Evolutionary conservation across 495 filamentous ascomycete genomes (phyloP).

Genomic region (Penicillium samsonianum): DNA sequence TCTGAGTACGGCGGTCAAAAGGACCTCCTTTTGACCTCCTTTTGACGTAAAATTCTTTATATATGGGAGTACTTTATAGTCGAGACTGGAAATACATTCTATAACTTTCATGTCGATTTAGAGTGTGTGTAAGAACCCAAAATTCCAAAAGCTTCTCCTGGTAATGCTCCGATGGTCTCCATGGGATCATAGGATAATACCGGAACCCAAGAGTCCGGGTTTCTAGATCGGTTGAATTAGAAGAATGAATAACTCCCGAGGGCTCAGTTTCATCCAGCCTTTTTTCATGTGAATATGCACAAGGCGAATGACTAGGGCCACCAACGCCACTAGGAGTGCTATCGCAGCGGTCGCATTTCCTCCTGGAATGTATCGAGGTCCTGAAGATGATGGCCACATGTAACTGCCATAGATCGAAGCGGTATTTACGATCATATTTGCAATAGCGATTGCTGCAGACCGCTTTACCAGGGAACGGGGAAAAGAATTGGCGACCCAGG

Average conservation of each 20-base stretch:
- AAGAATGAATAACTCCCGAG: constrained; percentile 35
- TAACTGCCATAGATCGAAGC: constrained; percentile 73
- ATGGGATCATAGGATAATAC: constrained; percentile 42
- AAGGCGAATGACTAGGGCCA: constrained; percentile 33
- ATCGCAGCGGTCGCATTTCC: constrained; percentile 35
- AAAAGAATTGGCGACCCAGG: constrained; percentile 78
- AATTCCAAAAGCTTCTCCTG: too few species aligned
- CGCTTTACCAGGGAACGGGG: constrained; percentile 75
- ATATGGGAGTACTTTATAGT: too few species aligned
- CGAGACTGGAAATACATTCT: too few species aligned
- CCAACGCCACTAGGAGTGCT: constrained; percentile 29
- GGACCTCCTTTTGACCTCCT: too few species aligned
- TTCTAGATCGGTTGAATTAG: constrained; percentile 35
- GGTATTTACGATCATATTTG: constrained; percentile 74
- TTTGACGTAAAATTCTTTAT: too few species aligned
- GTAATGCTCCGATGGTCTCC: too few species aligned
- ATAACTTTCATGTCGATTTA: background rate
- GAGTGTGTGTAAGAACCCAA: too few species aligned
- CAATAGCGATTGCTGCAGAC: constrained; percentile 64
- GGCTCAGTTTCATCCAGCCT: constrained; percentile 54
- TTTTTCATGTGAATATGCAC: constrained; percentile 64
- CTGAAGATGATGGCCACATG: constrained; percentile 61
- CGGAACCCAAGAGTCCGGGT: constrained; percentile 59
- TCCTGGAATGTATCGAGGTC: constrained; percentile 42
- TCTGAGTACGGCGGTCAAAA: too few species aligned